Base-by-base conservation (phyloP, 768 basidiomycete species). In the Amanita rubescens region DNA sequence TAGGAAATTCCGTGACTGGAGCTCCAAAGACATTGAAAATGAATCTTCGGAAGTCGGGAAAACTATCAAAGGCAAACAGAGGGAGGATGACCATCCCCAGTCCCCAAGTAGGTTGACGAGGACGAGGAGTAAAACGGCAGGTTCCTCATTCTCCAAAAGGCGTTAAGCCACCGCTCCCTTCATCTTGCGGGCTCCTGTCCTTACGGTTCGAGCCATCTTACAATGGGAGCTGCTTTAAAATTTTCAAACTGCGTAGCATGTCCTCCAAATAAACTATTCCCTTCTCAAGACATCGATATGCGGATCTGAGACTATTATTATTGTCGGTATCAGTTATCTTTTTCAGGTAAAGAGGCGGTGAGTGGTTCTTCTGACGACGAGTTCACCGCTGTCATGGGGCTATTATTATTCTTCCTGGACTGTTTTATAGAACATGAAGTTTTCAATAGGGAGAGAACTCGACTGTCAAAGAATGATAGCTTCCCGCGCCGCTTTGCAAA, bases 1-100 rank as follows among this genome's bases (percentile, higher is more conserved):
- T 58, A 75, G 84, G 54, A 90, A 87, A 63, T 90, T 94, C 68
- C 72, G 67, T 22, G 79, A 81, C 55, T 82, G 82, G 83, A 79
- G 77, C 60, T 64, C 63, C 32, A 66, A 64, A 37, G 69, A 68
- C 59, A 49, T 62, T 53, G 72, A 71, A 63, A 71, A 64, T 59
- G 66, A 65, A 61, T 61, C 54, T 15, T 66, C 65, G 57, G 67
- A 69, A 60, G 58, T 56, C 57, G 55, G 60, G 19, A 61, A 63
- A 49, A 45, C 51, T n/a, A 32, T 7, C 19, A 67, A 64, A 59
- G 63, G 67, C 47, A 69, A 67, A 57, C 64, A 65, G 54, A 60
- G 61, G 55, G 67, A 71, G 55, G 69, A 70, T 49, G 67, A 69
- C 60, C 67, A 63, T 22, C 55, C 60, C 58, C 63, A 62, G 55